Percentiles rank a stretch among this genome's conserved stretches.
These are phyloP conservation scores for Setaria viridis DNA, from an alignment of 202 grass and related monocot species.

Conservation along the genomic window DNA sequence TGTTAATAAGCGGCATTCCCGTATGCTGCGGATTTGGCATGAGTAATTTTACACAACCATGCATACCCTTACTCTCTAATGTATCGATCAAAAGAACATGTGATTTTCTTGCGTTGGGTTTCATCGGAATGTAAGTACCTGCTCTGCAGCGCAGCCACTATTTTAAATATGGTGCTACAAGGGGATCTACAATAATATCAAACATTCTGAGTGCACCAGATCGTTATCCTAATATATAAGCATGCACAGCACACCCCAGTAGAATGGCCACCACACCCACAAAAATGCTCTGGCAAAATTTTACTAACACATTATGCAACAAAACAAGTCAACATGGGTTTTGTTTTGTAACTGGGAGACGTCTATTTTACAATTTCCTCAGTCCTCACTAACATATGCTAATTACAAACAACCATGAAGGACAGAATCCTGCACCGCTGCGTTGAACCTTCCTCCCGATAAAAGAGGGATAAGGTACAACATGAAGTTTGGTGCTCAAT, in stretches of 20 bases:
- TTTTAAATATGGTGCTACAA: too few species aligned
- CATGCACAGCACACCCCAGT: not conserved
- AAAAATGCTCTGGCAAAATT: not conserved
- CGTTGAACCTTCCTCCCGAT: conserved; percentile 48
- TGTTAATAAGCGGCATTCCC: conserved; percentile 52
- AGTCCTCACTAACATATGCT: conserved; percentile 42
- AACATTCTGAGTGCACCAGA: not conserved
- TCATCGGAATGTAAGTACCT: not conserved
- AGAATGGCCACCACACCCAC: not conserved
- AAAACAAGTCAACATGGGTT: conserved; percentile 27
- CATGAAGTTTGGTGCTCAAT: conserved; percentile 40
- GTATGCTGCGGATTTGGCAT: conserved; percentile 35
- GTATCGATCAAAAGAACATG: not conserved
- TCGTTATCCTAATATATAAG: too few species aligned
- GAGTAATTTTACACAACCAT: not conserved
- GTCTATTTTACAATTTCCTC: conserved; percentile 43
- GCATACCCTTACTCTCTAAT: not conserved
- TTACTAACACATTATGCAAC: conserved; percentile 17
- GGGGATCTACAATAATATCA: not conserved
- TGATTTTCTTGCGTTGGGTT: not conserved
- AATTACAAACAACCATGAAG: conserved; percentile 40
- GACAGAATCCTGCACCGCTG: conserved; percentile 29
- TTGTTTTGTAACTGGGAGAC: not conserved
- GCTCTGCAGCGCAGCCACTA: not conserved
- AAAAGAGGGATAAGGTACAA: conserved; percentile 58